Evolutionary conservation across 1,139 yeast species (phyloP), one percentile per base, ranked within the genome.

Genomic region (Suhomyces maxii): DNA sequence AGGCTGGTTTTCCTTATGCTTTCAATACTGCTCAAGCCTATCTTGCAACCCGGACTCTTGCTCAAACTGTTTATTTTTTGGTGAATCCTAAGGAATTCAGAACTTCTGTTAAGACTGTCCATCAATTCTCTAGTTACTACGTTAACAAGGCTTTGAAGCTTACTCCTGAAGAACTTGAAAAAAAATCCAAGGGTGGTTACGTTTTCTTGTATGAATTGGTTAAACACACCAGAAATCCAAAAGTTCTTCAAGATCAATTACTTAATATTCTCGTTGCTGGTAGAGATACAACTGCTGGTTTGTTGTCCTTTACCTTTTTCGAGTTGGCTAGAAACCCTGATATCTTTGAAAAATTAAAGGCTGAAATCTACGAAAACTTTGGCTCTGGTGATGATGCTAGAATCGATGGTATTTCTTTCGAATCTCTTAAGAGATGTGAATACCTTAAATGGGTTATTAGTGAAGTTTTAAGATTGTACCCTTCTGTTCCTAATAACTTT

Each of bases 281-380:
- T 14, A 68, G 84, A 57, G 83, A 79, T 58, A 80, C 85, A 39
- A 80, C 84, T 14, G 84, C 84, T 1, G 77, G 80, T 3, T 64
- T 79, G 39, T 69, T 80, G 45, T 73, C 80, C 6, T 79, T 76
- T 60, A 55, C 69, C 9, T 66, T 79, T 44, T 76, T 64, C 52
- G 77, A 77, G 53, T 65, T 79, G 44, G 73, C 79, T 2, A 63
- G 77, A 46, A 68, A 76, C 51, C 78, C 77, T 8, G 59, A 59
- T 2, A 63, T 76, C 11, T 77, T 64, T 56, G 46, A 53, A 8
- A 69, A 66, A 51, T 68, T 80, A 49, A 69, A 74, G 45, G 58
- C 60, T 7, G 79, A 69, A 43, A 64, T 80, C 23, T 53, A 61
- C 35, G 53, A 45, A 3, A 55, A 57, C 12, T 72, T 74, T 54